These are phyloP conservation scores for Gracilaria domingensis DNA, from an alignment of 23 red algal species.

Conservation along the genomic window DNA sequence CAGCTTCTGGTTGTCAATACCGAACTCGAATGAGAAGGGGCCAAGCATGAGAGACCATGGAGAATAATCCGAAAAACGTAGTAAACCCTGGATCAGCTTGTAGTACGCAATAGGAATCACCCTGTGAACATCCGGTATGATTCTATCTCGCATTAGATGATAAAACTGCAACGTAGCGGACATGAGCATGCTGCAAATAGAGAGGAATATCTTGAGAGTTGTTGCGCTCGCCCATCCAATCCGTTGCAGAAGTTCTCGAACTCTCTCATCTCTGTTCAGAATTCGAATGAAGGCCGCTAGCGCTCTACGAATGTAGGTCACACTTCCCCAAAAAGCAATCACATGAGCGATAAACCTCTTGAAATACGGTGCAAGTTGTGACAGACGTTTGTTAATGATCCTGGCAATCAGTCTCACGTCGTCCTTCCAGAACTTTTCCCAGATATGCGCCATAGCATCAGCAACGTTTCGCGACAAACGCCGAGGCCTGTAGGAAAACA, in stretches of 20 bases:
- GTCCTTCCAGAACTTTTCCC: slow-evolving; percentile 64
- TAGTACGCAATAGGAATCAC: slow-evolving; percentile 66
- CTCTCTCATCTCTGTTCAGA: slow-evolving; percentile 64
- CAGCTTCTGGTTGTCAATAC: slow-evolving; percentile 46
- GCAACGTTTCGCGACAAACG: slow-evolving; percentile 64
- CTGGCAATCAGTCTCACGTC: slow-evolving; percentile 51
- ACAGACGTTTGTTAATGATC: slow-evolving; percentile 59
- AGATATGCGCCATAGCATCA: slow-evolving; percentile 63
- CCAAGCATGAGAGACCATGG: slow-evolving; percentile 65
- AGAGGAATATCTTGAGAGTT: slow-evolving; percentile 60
- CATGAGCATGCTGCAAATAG: slow-evolving; percentile 66
- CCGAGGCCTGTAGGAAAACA: slow-evolving; percentile 37
- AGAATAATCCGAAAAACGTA: slow-evolving; percentile 19
- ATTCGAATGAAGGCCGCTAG: slow-evolving; percentile 67
- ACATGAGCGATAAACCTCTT: slow-evolving; percentile 61
- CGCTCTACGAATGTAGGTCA: slow-evolving; percentile 63
- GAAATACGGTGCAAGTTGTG: slow-evolving; percentile 56
- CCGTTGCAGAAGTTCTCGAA: slow-evolving; percentile 60
- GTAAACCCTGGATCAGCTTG: slow-evolving; percentile 20
- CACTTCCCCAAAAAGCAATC: slow-evolving; percentile 49
- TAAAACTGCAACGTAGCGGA: slow-evolving; percentile 54
- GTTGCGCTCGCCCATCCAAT: slow-evolving; percentile 64
- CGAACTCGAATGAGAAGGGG: slow-evolving; percentile 62
- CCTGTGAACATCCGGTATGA: slow-evolving; percentile 60
- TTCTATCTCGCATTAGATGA: slow-evolving; percentile 55